Evolutionary conservation across 495 filamentous ascomycete genomes (phyloP).

Genomic region (Xylaria flabelliformis): DNA sequence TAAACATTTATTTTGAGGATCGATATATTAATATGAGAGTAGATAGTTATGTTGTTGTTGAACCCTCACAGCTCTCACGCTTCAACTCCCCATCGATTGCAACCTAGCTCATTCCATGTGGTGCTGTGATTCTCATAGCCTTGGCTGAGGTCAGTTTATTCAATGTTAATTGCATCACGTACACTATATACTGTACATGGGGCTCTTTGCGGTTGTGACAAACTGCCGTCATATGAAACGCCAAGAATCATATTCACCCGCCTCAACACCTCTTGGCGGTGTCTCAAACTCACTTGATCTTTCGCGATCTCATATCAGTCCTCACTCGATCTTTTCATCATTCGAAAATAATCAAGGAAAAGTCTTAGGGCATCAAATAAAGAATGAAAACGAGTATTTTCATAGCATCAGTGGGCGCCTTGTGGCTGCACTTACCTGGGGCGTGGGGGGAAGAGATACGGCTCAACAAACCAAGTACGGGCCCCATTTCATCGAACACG

Average conservation of each 20-base stretch:
- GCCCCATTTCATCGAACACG: constrained; percentile 26
- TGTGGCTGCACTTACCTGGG: not conserved
- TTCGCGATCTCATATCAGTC: not conserved
- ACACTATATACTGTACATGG: not conserved
- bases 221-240: constrained; percentile 10
- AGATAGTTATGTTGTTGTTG: too few relatives aligned
- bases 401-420: not conserved
- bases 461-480: constrained; percentile 21
- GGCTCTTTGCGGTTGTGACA: not conserved
- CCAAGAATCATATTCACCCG: not conserved
- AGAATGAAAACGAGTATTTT: not conserved
- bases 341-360: not conserved
- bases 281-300: constrained; percentile 6
- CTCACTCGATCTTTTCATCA: not conserved
- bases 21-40: too few relatives aligned
- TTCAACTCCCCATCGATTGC: too few relatives aligned
- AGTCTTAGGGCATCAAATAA: not conserved
- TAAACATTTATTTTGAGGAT: too few relatives aligned
- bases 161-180: constrained; percentile 22
- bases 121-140: too few relatives aligned
- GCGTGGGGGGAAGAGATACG: constrained; percentile 29
- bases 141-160: too few relatives aligned
- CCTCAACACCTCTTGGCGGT: not conserved
- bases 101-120: too few relatives aligned
- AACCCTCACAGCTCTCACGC: too few relatives aligned